phyloP scores from a whole-genome alignment of 306 rosid species.

The Malus sieversii region DNA sequence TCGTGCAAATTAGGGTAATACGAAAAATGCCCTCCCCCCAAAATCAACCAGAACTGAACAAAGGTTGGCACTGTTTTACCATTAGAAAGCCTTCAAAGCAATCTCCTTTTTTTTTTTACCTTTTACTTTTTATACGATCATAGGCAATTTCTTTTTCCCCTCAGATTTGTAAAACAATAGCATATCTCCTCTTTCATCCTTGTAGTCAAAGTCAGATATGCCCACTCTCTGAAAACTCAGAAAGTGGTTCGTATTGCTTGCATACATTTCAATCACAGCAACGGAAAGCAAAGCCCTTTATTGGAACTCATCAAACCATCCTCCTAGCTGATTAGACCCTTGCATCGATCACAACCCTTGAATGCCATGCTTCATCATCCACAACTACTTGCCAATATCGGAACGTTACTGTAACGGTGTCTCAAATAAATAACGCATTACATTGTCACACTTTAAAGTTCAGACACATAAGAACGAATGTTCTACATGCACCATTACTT shows the following conservation, averaged over 20 bases:
- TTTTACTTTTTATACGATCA: not conserved
- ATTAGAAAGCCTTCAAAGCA: conserved; percentile 3
- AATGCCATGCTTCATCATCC: not conserved
- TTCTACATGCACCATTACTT: not conserved
- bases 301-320: conserved; percentile 60
- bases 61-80: conserved; percentile 6
- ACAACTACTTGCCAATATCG: fast-evolving
- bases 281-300: conserved; percentile 38
- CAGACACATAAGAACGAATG: not conserved
- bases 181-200: conserved; percentile 27
- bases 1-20: not conserved
- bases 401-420: not conserved
- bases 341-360: conserved; percentile 6
- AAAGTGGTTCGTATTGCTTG: conserved; percentile 31
- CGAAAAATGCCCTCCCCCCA: conserved; percentile 5
- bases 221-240: conserved; percentile 37
- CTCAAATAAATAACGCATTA: too few relatives aligned
- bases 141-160: not conserved
- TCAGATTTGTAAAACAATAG: not conserved
- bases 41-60: conserved; percentile 3
- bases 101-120: not conserved
- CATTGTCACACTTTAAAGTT: too few relatives aligned
- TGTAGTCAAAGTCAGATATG: conserved; percentile 53
- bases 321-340: conserved; percentile 15
- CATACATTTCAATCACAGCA: conserved; percentile 23